Conservation (phyloP, 331 rosid genomes). For the Spiraea crenata region DNA sequence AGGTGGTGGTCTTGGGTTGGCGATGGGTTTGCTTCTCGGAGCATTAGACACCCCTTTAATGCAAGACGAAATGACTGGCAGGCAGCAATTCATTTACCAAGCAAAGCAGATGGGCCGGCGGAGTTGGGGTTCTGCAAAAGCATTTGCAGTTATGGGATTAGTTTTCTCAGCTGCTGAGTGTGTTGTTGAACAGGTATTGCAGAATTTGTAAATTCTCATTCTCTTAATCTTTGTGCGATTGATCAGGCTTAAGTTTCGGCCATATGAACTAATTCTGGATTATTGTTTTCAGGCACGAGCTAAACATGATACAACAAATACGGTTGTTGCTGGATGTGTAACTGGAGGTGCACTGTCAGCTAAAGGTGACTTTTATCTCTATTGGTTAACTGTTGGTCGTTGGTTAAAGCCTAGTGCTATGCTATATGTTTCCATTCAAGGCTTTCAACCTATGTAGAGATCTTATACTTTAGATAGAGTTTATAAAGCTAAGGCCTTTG, state of each 20-base stretch:
- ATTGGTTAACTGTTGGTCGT: neutral
- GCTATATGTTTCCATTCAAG: neutral
- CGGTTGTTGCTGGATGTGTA: constrained; percentile 80
- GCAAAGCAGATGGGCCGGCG: constrained; percentile 94
- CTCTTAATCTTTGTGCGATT: constrained; percentile 9
- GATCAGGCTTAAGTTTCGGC: constrained; percentile 17
- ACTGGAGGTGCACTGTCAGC: constrained; percentile 92
- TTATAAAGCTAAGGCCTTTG: neutral
- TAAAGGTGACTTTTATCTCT: constrained; percentile 48
- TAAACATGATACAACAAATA: constrained; percentile 79
- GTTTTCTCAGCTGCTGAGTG: constrained; percentile 93
- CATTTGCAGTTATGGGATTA: constrained; percentile 93
- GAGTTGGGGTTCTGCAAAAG: constrained; percentile 88
- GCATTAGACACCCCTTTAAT: constrained; percentile 70
- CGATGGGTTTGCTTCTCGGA: constrained; percentile 88
- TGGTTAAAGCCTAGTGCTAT: neutral
- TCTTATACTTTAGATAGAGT: neutral
- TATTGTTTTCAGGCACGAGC: constrained; percentile 62
- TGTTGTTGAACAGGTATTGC: constrained; percentile 76
- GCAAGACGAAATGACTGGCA: constrained; percentile 79
- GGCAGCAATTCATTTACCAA: constrained; percentile 62
- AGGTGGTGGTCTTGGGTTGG: constrained; percentile 93
- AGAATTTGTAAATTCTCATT: constrained; percentile 12
- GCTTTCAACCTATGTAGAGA: neutral
- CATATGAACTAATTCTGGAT: constrained; percentile 12